Evolutionary conservation across 495 filamentous ascomycete genomes (phyloP).

Genomic region (Penicillium waksmanii): DNA sequence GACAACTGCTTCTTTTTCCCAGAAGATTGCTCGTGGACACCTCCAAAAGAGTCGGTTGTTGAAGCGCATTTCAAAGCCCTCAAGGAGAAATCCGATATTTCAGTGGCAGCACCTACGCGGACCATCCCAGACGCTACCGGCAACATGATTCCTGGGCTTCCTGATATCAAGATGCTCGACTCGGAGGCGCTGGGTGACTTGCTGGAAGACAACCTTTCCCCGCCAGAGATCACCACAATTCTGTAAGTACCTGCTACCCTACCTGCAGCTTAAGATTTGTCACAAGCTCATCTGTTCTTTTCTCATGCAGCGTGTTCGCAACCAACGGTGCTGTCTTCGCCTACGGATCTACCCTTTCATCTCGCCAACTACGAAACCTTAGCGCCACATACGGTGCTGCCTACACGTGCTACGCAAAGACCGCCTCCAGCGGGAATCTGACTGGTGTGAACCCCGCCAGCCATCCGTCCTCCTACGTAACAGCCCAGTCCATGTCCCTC

Average conservation of each 20-base stretch:
- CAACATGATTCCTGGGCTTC: conserved; percentile 52
- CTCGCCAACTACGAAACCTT: conserved; percentile 49
- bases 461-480: conserved; percentile 53
- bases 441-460: conserved; percentile 53
- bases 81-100: conserved; percentile 9
- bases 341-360: conserved; percentile 46
- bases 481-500: conserved; percentile 50
- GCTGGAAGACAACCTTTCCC: conserved; percentile 51
- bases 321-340: conserved; percentile 54
- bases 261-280: neutral
- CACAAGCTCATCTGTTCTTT: neutral
- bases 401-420: conserved; percentile 53
- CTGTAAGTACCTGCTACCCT: conserved; percentile 30
- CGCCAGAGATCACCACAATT: conserved; percentile 53
- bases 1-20: conserved; percentile 55
- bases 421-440: conserved; percentile 49
- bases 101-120: conserved; percentile 10
- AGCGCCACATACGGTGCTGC: conserved; percentile 53
- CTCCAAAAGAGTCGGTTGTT: conserved; percentile 36
- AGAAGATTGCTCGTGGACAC: conserved; percentile 52
- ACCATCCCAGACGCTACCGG: conserved; percentile 21
- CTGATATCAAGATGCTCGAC: conserved; percentile 54
- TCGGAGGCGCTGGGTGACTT: conserved; percentile 51
- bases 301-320: conserved; percentile 39
- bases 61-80: conserved; percentile 18